Conservation (phyloP, 805 yeast species). For the Starmerella sp. region DNA sequence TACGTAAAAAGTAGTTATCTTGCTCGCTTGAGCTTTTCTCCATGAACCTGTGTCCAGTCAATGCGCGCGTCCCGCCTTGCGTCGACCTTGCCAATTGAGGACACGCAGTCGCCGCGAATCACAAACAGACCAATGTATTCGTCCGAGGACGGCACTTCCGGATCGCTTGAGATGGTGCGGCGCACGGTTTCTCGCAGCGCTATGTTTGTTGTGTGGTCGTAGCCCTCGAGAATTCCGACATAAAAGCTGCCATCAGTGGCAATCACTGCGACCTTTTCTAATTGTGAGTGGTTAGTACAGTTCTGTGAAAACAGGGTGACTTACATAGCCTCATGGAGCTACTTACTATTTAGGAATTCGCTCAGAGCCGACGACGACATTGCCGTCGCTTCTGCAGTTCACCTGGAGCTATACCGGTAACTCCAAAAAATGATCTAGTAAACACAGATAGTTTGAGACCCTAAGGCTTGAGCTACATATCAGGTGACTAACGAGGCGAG, state of each 20-base stretch:
- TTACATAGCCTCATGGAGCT: background rate
- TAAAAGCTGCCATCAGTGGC: constrained; percentile 30
- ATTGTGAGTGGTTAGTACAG: constrained; percentile 14
- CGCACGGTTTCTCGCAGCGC: constrained; percentile 25
- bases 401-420: no score
- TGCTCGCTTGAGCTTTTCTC: constrained; percentile 13
- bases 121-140: constrained; percentile 29
- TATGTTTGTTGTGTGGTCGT: constrained; percentile 31
- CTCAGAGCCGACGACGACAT: constrained; percentile 19
- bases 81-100: constrained; percentile 28
- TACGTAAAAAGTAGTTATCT: background rate
- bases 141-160: constrained; percentile 14
- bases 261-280: constrained; percentile 25
- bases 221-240: constrained; percentile 30
- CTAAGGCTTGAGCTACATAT: no score
- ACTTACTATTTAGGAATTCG: constrained; percentile 24
- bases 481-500: no score
- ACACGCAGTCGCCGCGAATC: constrained; percentile 31
- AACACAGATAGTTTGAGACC: background rate
- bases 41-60: constrained; percentile 29
- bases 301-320: background rate
- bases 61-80: constrained; percentile 25
- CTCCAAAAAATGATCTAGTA: background rate
- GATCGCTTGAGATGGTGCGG: constrained; percentile 19
- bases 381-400: background rate